Percentiles rank a stretch among this genome's conserved stretches.
Conservation (phyloP, 805 yeast genomes). For the Metschnikowia henanensis region DNA sequence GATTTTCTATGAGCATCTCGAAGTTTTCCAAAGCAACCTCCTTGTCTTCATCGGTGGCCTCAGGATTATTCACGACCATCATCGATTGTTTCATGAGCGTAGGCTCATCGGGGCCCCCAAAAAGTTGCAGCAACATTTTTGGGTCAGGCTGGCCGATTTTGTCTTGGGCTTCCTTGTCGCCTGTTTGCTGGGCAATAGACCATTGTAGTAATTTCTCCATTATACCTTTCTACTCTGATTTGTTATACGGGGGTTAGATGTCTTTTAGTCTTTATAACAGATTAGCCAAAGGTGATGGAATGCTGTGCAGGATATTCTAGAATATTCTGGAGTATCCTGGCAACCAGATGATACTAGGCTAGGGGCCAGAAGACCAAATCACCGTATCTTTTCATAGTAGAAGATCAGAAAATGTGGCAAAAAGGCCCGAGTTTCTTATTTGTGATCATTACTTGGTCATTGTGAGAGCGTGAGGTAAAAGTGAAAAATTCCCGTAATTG, state of each 20-base stretch:
- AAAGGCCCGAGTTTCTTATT: too few species aligned
- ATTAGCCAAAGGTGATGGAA: constrained; percentile 4
- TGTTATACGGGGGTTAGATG: not conserved
- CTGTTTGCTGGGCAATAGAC: constrained; percentile 80
- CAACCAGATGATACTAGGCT: too few species aligned
- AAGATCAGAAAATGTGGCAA: too few species aligned
- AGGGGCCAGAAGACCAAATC: too few species aligned
- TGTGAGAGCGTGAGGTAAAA: not conserved
- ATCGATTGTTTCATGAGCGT: constrained; percentile 81
- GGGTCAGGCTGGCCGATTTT: constrained; percentile 76
- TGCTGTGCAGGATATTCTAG: constrained; percentile 17
- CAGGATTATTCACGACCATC: constrained; percentile 54
- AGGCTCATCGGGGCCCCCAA: constrained; percentile 84
- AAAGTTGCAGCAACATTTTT: constrained; percentile 72
- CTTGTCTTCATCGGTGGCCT: constrained; percentile 61
- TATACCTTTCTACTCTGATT: too few species aligned
- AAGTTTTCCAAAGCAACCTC: constrained; percentile 83
- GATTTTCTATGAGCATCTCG: constrained; percentile 89
- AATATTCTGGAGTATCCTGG: constrained; percentile 13
- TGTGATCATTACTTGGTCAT: too few species aligned
- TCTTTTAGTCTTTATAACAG: not conserved
- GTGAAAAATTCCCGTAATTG: constrained; percentile 1
- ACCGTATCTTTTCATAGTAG: too few species aligned
- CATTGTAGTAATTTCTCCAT: constrained; percentile 94
- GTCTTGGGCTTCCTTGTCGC: constrained; percentile 65